Evolutionary conservation across 306 rosid genomes (phyloP).

Genomic region (Albizia julibrissin): DNA sequence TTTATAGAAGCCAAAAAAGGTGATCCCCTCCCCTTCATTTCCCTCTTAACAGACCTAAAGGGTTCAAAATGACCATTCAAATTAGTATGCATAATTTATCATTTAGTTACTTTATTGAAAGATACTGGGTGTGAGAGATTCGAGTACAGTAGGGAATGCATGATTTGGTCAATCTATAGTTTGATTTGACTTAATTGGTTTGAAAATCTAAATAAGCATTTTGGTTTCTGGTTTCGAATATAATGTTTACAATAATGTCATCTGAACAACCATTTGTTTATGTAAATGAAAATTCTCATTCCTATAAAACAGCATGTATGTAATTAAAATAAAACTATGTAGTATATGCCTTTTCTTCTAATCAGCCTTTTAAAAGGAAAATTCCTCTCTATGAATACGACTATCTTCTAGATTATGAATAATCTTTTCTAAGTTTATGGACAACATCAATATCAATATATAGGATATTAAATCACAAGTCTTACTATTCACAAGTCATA

Average conservation of each 20-base stretch:
- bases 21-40: too few relatives aligned
- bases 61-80: neutral
- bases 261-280: neutral
- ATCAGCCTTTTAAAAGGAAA: neutral
- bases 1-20: too few relatives aligned
- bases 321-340: neutral
- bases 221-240: conserved; percentile 6
- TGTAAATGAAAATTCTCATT: neutral
- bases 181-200: neutral
- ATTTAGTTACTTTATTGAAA: neutral
- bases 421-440: neutral
- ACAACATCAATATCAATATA: neutral
- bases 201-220: neutral
- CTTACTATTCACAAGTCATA: neutral
- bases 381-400: neutral
- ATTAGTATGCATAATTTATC: neutral
- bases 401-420: neutral
- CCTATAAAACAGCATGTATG: neutral
- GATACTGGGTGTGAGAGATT: neutral
- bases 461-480: neutral
- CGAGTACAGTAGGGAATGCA: conserved; percentile 6
- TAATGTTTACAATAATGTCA: neutral
- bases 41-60: too few relatives aligned
- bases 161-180: conserved; percentile 12
- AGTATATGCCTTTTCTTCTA: neutral